Percentiles rank a stretch among this genome's conserved stretches.
phyloP scores from a whole-genome alignment of 805 yeast species.

The Saturnispora gosingensis region DNA sequence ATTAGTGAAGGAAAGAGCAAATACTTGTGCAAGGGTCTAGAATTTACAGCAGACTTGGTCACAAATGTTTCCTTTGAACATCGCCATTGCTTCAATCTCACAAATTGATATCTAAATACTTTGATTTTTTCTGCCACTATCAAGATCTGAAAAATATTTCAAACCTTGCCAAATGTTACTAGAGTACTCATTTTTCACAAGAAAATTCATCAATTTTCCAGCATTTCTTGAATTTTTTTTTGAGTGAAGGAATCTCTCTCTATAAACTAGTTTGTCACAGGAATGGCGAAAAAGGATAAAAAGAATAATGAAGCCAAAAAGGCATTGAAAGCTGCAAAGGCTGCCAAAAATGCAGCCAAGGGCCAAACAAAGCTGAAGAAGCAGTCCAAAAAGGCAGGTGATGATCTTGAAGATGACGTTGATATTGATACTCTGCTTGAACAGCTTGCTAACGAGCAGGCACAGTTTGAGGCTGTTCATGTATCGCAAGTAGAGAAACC shows the following conservation, averaged over 20 bases:
- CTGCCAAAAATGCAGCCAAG: constrained; percentile 68
- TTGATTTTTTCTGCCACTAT: background rate
- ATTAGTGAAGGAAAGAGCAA: background rate
- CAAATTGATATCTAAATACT: background rate
- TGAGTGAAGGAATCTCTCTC: too few species aligned
- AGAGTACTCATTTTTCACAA: too few species aligned
- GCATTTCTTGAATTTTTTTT: background rate
- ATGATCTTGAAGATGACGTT: constrained; percentile 71
- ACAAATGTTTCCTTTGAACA: too few species aligned
- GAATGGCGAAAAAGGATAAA: constrained; percentile 59
- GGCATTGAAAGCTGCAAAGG: constrained; percentile 81
- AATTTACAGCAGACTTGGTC: too few species aligned
- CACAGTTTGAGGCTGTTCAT: constrained; percentile 60
- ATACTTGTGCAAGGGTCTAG: too few species aligned
- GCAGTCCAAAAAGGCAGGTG: constrained; percentile 67
- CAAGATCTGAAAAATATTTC: background rate
- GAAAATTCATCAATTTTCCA: background rate
- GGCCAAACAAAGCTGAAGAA: constrained; percentile 64
- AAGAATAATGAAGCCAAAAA: constrained; percentile 77
- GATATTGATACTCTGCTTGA: constrained; percentile 79
- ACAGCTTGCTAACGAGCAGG: constrained; percentile 73
- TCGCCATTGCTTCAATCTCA: too few species aligned
- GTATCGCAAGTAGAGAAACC: constrained; percentile 55
- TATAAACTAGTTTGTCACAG: background rate
- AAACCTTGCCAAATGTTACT: too few species aligned